These are phyloP conservation scores for Dryas alaskensis DNA, from an alignment of 306 rosid species.

Conservation along the genomic window DNA sequence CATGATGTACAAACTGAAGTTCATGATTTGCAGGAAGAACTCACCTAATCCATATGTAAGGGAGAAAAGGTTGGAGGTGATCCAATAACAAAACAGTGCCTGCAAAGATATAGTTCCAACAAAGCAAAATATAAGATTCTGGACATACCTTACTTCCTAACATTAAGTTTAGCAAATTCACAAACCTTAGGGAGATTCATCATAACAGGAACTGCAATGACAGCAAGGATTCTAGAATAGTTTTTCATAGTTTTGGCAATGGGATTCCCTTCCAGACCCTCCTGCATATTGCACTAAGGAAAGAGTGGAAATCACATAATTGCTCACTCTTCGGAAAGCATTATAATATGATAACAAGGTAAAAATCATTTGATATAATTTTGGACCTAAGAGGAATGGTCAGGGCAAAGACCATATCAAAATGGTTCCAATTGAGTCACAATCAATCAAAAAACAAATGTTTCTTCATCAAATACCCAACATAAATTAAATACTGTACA, in stretches of 20 bases:
- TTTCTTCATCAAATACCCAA: background rate
- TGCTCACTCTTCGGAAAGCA: constrained; percentile 3
- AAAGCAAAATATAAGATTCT: background rate
- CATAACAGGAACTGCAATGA: constrained; percentile 82
- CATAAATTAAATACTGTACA: background rate
- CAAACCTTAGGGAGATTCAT: constrained; percentile 69
- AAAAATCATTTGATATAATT: background rate
- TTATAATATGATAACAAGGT: background rate
- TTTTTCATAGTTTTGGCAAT: constrained; percentile 73
- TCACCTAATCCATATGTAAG: constrained; percentile 71
- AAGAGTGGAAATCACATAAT: constrained; percentile 7
- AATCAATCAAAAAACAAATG: background rate
- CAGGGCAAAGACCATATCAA: background rate
- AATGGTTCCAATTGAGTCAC: background rate
- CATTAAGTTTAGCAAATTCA: constrained; percentile 27
- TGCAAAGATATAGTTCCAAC: constrained; percentile 36
- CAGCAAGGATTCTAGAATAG: constrained; percentile 68
- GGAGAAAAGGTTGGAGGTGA: constrained; percentile 80
- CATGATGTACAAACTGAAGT: background rate
- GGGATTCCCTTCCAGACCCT: constrained; percentile 96
- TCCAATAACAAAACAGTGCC: constrained; percentile 95
- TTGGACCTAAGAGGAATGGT: background rate
- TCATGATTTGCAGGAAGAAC: constrained; percentile 23
- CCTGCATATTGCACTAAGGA: constrained; percentile 80
- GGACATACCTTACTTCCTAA: background rate